Conservation (phyloP, 2,329 filamentous ascomycete genomes). For the Beauveria australis region DNA sequence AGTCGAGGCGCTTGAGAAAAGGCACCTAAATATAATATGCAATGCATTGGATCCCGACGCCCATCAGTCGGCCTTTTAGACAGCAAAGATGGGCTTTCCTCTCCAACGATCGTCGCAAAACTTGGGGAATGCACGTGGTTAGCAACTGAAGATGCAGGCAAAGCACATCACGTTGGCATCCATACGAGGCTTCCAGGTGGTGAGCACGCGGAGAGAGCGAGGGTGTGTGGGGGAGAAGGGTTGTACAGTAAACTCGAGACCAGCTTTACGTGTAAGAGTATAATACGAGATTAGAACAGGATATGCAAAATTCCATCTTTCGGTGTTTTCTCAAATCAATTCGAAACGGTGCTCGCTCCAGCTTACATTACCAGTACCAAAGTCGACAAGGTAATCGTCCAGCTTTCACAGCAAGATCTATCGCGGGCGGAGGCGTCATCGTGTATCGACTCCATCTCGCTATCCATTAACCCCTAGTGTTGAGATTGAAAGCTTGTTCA, state of each 20-base stretch:
- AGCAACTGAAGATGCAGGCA: background rate
- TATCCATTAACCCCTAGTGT: background rate
- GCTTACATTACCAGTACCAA: background rate
- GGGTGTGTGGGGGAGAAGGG: background rate
- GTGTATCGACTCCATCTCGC: background rate
- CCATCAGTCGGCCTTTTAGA: no score
- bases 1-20: no score
- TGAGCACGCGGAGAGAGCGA: background rate
- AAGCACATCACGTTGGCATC: background rate
- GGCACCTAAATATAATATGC: background rate
- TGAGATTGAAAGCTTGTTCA: background rate
- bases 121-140: background rate
- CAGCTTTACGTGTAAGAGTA: background rate
- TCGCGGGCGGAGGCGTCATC: no score
- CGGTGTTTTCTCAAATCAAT: background rate
- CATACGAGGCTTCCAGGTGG: background rate
- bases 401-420: background rate
- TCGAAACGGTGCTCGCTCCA: background rate
- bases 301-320: background rate
- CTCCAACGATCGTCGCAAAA: background rate
- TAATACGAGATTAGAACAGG: background rate
- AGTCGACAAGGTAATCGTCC: background rate
- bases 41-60: background rate
- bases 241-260: background rate
- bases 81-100: background rate